Conservation (phyloP, 306 rosid genomes). For the Acacia crassicarpa region DNA sequence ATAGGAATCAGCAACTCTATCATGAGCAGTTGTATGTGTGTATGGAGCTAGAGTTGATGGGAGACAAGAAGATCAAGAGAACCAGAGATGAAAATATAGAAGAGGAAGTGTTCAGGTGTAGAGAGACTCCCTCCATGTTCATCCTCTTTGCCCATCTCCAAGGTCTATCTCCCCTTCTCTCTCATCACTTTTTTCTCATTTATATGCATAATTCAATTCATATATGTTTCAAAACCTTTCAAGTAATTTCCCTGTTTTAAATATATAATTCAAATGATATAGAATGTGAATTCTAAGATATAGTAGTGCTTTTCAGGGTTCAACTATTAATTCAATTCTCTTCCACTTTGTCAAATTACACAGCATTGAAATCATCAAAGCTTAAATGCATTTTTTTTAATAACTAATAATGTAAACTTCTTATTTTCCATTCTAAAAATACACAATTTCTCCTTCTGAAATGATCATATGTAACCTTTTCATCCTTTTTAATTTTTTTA, state of each 20-base stretch:
- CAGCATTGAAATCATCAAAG: neutral
- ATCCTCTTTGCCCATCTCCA: constrained; percentile 67
- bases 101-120: constrained; percentile 45
- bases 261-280: neutral
- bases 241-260: too few relatives aligned
- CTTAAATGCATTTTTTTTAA: neutral
- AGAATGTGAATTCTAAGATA: neutral
- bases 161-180: constrained; percentile 39
- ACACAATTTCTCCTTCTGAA: neutral
- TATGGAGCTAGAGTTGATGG: constrained; percentile 58
- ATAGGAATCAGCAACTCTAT: neutral
- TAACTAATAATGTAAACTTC: neutral
- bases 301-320: too few relatives aligned
- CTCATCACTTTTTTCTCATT: neutral
- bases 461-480: neutral
- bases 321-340: too few relatives aligned
- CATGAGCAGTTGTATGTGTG: neutral
- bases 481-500: too few relatives aligned
- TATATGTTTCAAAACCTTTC: neutral
- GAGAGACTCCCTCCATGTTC: constrained; percentile 57
- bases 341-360: neutral
- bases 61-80: constrained; percentile 57
- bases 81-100: constrained; percentile 21
- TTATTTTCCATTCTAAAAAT: neutral
- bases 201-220: neutral